These are phyloP conservation scores for Choiromyces venosus DNA, from an alignment of 495 filamentous ascomycete genomes.

Conservation along the genomic window DNA sequence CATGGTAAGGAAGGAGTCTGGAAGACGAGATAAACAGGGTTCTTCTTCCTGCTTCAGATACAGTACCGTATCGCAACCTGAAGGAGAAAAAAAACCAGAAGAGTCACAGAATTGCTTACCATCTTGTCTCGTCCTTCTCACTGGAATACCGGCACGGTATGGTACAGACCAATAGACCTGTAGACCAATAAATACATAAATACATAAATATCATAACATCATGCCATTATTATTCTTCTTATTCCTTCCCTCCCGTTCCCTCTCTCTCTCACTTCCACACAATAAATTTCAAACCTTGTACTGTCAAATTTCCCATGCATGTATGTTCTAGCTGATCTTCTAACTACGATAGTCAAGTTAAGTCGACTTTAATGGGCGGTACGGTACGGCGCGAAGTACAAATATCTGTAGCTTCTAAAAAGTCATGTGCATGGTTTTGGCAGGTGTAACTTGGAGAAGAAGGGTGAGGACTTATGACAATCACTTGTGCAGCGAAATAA, in stretches of 20 bases:
- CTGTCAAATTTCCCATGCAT: neutral
- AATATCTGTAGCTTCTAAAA: neutral
- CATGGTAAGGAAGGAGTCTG: neutral
- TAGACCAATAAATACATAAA: neutral
- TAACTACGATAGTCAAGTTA: too few relatives aligned
- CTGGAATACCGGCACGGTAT: too few relatives aligned
- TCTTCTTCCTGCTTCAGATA: neutral
- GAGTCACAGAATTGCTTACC: neutral
- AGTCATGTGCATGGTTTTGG: neutral
- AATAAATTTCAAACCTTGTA: neutral
- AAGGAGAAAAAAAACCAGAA: neutral
- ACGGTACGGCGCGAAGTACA: neutral
- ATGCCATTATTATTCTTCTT: neutral
- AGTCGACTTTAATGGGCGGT: neutral
- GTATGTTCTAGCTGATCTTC: neutral
- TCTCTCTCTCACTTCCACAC: neutral
- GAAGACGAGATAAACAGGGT: neutral
- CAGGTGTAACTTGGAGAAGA: too few relatives aligned
- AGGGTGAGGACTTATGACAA: neutral
- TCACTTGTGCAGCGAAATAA: neutral
- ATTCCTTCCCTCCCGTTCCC: neutral
- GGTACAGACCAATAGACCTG: too few relatives aligned
- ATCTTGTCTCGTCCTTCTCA: neutral
- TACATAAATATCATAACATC: neutral
- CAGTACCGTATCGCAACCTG: neutral